phyloP scores from a whole-genome alignment of 169 alveolate species.

The Cryptosporidium meleagridis region DNA sequence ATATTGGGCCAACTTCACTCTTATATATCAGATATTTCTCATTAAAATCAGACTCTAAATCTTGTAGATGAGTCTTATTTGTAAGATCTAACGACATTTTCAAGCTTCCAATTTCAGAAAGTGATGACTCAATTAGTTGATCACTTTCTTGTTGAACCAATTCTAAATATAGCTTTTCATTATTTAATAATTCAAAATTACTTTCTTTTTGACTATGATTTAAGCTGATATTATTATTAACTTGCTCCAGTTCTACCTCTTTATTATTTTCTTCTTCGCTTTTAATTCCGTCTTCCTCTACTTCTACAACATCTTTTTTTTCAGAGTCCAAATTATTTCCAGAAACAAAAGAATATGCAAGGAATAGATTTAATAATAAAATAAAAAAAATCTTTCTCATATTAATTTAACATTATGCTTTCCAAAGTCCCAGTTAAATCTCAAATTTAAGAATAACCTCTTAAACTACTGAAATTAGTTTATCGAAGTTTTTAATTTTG shows the following conservation, averaged over 20 bases:
- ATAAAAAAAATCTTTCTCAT: background rate
- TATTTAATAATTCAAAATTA: background rate
- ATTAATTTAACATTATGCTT: background rate
- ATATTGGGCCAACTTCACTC: background rate
- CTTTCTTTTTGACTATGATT: background rate
- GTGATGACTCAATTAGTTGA: background rate
- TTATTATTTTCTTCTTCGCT: background rate
- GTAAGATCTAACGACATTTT: background rate
- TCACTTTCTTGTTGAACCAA: background rate
- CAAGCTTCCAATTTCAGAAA: background rate
- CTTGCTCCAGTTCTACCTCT: background rate
- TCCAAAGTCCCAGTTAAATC: background rate
- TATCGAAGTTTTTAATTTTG: background rate
- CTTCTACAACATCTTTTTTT: background rate
- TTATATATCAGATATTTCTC: conserved; percentile 32
- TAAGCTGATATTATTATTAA: too few species aligned
- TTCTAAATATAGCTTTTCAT: background rate
- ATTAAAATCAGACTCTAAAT: conserved; percentile 9
- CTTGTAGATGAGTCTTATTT: conserved; percentile 7
- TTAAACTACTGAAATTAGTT: background rate
- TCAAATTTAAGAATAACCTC: background rate
- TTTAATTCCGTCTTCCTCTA: background rate
- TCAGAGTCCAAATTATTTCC: background rate
- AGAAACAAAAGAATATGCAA: background rate
- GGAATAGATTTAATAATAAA: background rate